Evolutionary conservation across 1,284 basidiomycete genomes (phyloP), one percentile per base, ranked within the genome.

Genomic region (Naganishia albida): DNA sequence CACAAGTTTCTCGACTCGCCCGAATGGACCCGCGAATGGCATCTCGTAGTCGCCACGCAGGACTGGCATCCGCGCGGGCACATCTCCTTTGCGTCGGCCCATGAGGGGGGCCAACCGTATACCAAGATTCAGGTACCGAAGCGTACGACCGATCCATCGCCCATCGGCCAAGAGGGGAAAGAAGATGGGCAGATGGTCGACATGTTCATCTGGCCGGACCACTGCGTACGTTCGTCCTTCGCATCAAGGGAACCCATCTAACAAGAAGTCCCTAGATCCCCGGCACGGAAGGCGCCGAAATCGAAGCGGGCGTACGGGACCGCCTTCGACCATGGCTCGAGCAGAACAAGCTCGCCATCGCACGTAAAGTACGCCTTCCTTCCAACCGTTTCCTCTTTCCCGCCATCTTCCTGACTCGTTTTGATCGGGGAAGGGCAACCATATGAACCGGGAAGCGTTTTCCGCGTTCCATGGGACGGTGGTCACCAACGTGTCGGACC

Each of bases 51-150:
- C 48, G 82, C 81, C 15, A 81, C 80, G 26, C 78, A 81, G 78
- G 79, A 80, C 69, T 80, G 74, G 68, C 87, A 88, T 73, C 87
- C 86, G 0, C 70, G 71, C 3, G 72, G 77, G 18, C 87, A 88
- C 77, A 79, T 88, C 70, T 87, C 85, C 18, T 88, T 88, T 75
- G 85, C 85, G 0, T 81, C 82, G 6, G 79, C 80, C n/a, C 85
- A 87, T 73, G 71, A 70, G 20, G 38, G 34, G 13, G 57, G 34
- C 7, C 67, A 77, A 68, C 75, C 82, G 3, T 86, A 84, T 73
- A 71, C 73, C 0, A 73, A 78, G 48, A 77, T 81, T 64, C 67
- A 69, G 23, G 72, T 83, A 7, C 77, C 71, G 13, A 49, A 44
- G 38, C 50, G 26, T 1, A 23, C 26, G n/a, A 38, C 44, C 20